A percentile compares a stretch with the other conserved stretches of the same genome.
Conservation (phyloP, 2,329 filamentous ascomycete genomes). For the Laburnicola sp. region DNA sequence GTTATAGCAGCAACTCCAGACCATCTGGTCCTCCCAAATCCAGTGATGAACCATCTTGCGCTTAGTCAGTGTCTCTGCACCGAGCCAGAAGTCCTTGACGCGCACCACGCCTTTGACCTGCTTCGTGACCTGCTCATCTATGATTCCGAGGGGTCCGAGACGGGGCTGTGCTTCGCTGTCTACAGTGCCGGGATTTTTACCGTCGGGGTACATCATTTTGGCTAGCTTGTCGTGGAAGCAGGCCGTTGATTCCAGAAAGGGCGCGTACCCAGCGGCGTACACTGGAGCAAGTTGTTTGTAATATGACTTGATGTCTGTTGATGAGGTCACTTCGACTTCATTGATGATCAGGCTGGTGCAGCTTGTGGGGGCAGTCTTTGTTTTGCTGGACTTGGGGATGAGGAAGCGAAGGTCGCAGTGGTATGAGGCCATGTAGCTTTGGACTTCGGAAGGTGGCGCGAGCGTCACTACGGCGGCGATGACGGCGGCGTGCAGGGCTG, state of each 20-base stretch:
- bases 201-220: slow-evolving; percentile 8
- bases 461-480: slow-evolving; percentile 21
- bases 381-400: slow-evolving; percentile 21
- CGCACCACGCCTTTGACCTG: slow-evolving; percentile 20
- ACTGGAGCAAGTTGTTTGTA: slow-evolving; percentile 25
- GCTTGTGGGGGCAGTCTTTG: slow-evolving; percentile 21
- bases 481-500: slow-evolving; percentile 23
- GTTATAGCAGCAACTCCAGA: slow-evolving; percentile 27
- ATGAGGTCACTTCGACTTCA: slow-evolving; percentile 24
- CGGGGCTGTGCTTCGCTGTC: slow-evolving; percentile 23
- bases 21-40: slow-evolving; percentile 24
- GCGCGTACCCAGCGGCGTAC: slow-evolving; percentile 22
- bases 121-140: slow-evolving; percentile 24
- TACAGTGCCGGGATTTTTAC: slow-evolving; percentile 1
- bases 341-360: slow-evolving; percentile 26
- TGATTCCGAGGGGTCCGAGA: slow-evolving; percentile 21
- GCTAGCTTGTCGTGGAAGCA: slow-evolving; percentile 26
- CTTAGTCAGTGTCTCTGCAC: slow-evolving; percentile 27
- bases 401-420: slow-evolving; percentile 28
- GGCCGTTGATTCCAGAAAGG: slow-evolving; percentile 22
- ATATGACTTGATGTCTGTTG: slow-evolving; percentile 19
- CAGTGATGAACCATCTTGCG: slow-evolving; percentile 31
- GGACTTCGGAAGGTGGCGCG: slow-evolving; percentile 15
- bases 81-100: slow-evolving; percentile 29
- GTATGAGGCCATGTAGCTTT: slow-evolving; percentile 30